phyloP scores from a whole-genome alignment of 352 stramenopile species.

The Globisporangium iwayamae region DNA sequence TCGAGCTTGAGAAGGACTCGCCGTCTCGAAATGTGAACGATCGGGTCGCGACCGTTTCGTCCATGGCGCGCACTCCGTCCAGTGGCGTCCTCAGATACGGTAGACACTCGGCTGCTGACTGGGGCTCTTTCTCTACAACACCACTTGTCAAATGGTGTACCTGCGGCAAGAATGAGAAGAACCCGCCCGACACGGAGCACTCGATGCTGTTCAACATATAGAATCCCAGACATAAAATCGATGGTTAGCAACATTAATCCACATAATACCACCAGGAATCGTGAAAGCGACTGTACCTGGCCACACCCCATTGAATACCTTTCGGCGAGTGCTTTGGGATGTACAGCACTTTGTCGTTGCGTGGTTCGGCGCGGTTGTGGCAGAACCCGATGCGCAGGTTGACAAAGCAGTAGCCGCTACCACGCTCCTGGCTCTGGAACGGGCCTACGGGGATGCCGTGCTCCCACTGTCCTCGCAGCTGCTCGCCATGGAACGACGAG shows the following conservation, averaged over 20 bases:
- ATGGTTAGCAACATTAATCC: not conserved
- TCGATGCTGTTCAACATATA: constrained; percentile 17
- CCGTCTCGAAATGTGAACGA: constrained; percentile 9
- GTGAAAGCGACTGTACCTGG: constrained; percentile 7
- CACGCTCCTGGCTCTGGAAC: constrained; percentile 54
- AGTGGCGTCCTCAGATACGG: constrained; percentile 2
- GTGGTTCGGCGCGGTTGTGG: constrained; percentile 25
- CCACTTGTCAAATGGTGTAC: constrained; percentile 18
- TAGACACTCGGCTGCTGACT: constrained; percentile 11
- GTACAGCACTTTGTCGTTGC: constrained; percentile 12
- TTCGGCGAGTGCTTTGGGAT: constrained; percentile 17
- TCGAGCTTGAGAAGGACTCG: not conserved
- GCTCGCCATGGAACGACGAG: constrained; percentile 59
- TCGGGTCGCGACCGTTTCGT: constrained; percentile 11
- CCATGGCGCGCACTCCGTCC: constrained; percentile 11
- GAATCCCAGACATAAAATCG: not conserved
- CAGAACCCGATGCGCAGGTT: constrained; percentile 55
- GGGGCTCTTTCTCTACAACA: not conserved
- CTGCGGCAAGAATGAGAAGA: constrained; percentile 40
- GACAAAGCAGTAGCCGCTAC: constrained; percentile 54
- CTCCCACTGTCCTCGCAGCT: constrained; percentile 47
- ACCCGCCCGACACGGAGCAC: constrained; percentile 38
- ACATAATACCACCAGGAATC: constrained; percentile 11
- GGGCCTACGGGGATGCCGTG: constrained; percentile 57
- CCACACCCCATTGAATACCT: constrained; percentile 37